Base-by-base conservation (phyloP, 225 moss, liverwort and hornwort genomes). In the Marchantia polymorpha region DNA sequence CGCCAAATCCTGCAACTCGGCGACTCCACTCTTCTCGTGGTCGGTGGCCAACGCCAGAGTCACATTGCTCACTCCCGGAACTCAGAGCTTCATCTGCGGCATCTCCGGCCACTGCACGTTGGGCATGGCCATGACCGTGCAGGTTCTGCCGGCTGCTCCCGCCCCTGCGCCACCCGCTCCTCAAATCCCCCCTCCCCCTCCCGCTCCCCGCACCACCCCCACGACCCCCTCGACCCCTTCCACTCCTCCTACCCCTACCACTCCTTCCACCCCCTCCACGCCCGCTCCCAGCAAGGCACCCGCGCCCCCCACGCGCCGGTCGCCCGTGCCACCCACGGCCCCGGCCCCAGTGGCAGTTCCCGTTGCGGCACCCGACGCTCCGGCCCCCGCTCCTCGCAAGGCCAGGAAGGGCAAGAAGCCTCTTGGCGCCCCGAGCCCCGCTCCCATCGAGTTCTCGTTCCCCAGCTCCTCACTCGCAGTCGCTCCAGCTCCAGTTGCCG, bases 41-140 rank as follows among this genome's bases (percentile, higher is more conserved):
- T 47, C 15, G 10, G 49, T 3, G 23, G 63, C 46, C 7, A 60
- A 20, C 48, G 20, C 63, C 0, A 39, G 22, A 15, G 76, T 76
- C 61, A 39, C 16, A 7, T 46, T 76, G 60, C 29, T n/a, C 60
- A 60, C 10, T 0, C 58, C 61, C 11, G 76, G 76, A 39, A 59
- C 22, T 20, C 26, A 30, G 11, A 60, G 61, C 20, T 76, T 76
- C 63, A 46, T 76, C 10, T 76, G 76, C 61, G 63, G 76, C 20
- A 11, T 63, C 17, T 22, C 76, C 4, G 12, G 1, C 76, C 76
- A 76, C 12, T 76, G 76, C 61, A 0, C 46, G 10, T 0, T 63
- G 48, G 61, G 61, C 10, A 76, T 76, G 76, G 61, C 20, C 14
- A 0, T 76, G 6, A 63, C 59, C 3, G 26, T 76, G 60, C 17